Evolutionary conservation across 2,329 filamentous ascomycete species (phyloP), one percentile per base, ranked within the genome.

Genomic region (Graphium sp.): DNA sequence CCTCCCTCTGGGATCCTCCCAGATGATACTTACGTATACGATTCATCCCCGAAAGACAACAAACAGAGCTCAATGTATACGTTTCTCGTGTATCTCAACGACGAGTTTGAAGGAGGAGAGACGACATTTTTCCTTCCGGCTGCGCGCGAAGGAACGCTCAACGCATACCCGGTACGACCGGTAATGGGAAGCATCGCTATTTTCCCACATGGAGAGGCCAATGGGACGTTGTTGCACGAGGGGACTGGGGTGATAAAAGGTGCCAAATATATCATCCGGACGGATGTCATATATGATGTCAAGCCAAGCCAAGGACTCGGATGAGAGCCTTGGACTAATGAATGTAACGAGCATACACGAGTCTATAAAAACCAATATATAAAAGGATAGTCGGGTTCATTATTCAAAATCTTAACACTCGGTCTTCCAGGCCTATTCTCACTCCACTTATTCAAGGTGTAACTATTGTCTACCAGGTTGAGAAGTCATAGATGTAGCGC

Each of bases 261-360:
- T 0, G 67, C 69, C 1, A 66, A 66, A 45, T 81, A 80, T 42
- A 70, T 81, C 2, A 78, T 80, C 24, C 49, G 75, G 32, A 78
- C 74, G 0, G 75, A 81, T 43, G 66, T 81, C 4, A 66, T 77
- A 45, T 81, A 78, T 37, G 74, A 80, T 45, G 52, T 79, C 58
- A 50, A 58, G 22, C 40, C 46, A 14, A 17, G n/a, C n/a, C 6
- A 32, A 24, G 11, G 21, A 30, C n/a, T n/a, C n/a, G n/a, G n/a
- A n/a, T n/a, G n/a, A n/a, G n/a, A n/a, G n/a, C n/a, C n/a, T n/a
- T n/a, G n/a, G n/a, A n/a, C n/a, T n/a, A n/a, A n/a, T n/a, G n/a
- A n/a, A n/a, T n/a, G n/a, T n/a, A n/a, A n/a, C n/a, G n/a, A n/a
- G n/a, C n/a, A n/a, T n/a, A n/a, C n/a, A n/a, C n/a, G n/a, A n/a